These are phyloP conservation scores for Circinella minor DNA, from an alignment of 371 early-diverging fungal species.

Conservation along the genomic window DNA sequence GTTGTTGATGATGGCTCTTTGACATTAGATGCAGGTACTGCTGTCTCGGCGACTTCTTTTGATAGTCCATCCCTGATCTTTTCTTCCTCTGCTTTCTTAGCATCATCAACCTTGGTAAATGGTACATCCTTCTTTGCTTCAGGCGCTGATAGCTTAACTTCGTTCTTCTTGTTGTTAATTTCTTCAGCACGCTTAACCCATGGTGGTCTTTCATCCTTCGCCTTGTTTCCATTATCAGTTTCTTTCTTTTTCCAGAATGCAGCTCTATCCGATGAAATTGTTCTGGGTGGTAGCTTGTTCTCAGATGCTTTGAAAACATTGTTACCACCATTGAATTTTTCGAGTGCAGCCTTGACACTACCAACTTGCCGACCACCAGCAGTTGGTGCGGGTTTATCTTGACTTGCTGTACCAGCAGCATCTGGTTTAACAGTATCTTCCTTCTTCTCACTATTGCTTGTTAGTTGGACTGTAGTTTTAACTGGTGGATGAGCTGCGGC, in stretches of 20 bases:
- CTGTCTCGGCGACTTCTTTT: too few relatives aligned
- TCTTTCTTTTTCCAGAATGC: constrained; percentile 4
- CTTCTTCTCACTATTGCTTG: too few relatives aligned
- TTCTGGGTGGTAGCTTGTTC: not conserved
- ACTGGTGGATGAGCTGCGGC: not conserved
- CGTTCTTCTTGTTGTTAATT: not conserved
- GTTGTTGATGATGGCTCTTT: too few relatives aligned
- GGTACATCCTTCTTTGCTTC: not conserved
- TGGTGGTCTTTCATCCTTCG: not conserved
- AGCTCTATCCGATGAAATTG: not conserved
- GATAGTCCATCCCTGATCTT: too few relatives aligned
- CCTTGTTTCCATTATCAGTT: not conserved
- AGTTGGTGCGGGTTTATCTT: not conserved
- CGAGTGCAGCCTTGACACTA: constrained; percentile 10
- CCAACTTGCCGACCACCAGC: not conserved
- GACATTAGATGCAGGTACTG: too few relatives aligned
- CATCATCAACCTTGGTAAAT: not conserved
- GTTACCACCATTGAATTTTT: constrained; percentile 6
- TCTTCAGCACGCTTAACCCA: constrained; percentile 5
- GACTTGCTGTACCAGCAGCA: not conserved
- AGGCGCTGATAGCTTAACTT: not conserved
- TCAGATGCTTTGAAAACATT: not conserved
- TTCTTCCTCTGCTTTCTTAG: not conserved
- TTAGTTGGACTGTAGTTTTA: not conserved
- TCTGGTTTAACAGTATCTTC: not conserved